Percentiles rank a stretch among this genome's conserved stretches.
Conservation (phyloP, 306 rosid species). For the Fragaria vesca region DNA sequence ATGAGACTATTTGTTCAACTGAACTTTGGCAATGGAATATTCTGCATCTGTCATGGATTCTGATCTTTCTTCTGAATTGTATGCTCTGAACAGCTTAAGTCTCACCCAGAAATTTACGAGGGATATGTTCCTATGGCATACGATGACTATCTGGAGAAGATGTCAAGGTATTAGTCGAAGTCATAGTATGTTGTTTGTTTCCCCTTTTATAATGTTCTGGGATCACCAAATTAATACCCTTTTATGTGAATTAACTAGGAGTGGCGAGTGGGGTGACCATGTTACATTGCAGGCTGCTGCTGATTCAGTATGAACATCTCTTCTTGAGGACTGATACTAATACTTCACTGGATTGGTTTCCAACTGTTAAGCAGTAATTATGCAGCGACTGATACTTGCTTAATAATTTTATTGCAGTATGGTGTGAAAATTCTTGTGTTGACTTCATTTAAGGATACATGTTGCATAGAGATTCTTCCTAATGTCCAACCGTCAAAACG, state of each 20-base stretch:
- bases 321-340: not conserved
- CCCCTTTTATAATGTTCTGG: not conserved
- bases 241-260: slow-evolving; percentile 46
- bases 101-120: slow-evolving; percentile 72
- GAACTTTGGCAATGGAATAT: slow-evolving; percentile 15
- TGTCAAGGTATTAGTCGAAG: slow-evolving; percentile 53
- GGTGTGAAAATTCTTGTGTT: slow-evolving; percentile 66
- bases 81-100: slow-evolving; percentile 55
- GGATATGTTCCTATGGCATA: slow-evolving; percentile 91
- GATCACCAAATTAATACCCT: slow-evolving; percentile 11
- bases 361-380: not conserved
- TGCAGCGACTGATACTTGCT: slow-evolving; percentile 15
- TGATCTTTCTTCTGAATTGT: slow-evolving; percentile 26
- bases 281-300: slow-evolving; percentile 92
- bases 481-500: slow-evolving; percentile 50
- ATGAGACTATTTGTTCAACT: slow-evolving; percentile 14
- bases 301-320: slow-evolving; percentile 51
- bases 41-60: slow-evolving; percentile 24
- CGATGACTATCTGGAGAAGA: slow-evolving; percentile 63
- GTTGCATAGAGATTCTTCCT: slow-evolving; percentile 87
- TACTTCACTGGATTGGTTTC: not conserved
- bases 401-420: slow-evolving; percentile 47
- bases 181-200: slow-evolving; percentile 6
- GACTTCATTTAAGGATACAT: slow-evolving; percentile 84
- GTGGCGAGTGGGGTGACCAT: slow-evolving; percentile 95